A percentile compares a stretch with the other conserved stretches of the same genome.
Conservation (phyloP, 345 rosid species). For the Erucastrum elatum region DNA sequence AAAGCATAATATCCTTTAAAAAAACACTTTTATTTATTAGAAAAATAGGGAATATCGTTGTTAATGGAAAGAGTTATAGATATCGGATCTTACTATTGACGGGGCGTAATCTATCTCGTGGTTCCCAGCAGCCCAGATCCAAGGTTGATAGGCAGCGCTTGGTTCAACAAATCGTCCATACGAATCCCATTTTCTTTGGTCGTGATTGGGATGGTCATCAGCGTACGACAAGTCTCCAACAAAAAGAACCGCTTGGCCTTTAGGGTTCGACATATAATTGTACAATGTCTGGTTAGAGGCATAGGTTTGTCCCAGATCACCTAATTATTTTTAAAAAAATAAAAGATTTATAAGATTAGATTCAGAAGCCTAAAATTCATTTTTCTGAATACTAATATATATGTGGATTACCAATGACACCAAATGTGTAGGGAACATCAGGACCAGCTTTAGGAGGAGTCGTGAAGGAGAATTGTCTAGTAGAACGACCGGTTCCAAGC, state of each 20-base stretch:
- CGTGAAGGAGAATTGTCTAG: slow-evolving; percentile 45
- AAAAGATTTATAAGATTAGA: background rate
- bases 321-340: slow-evolving; percentile 5
- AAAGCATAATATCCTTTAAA: too few relatives aligned
- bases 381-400: background rate
- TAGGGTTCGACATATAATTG: slow-evolving; percentile 50
- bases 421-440: slow-evolving; percentile 66
- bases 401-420: slow-evolving; percentile 52
- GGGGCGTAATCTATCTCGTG: slow-evolving; percentile 47
- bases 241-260: slow-evolving; percentile 48
- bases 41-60: background rate
- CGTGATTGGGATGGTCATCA: slow-evolving; percentile 45
- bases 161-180: slow-evolving; percentile 51
- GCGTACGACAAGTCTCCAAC: slow-evolving; percentile 61
- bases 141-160: slow-evolving; percentile 50
- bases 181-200: slow-evolving; percentile 52
- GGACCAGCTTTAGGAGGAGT: slow-evolving; percentile 69
- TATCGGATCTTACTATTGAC: slow-evolving; percentile 36
- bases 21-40: background rate
- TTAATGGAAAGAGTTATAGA: background rate
- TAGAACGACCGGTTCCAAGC: slow-evolving; percentile 50
- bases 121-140: slow-evolving; percentile 55
- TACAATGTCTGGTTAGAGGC: slow-evolving; percentile 53
- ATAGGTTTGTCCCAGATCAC: slow-evolving; percentile 55
- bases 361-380: background rate